A percentile compares a stretch with the other conserved stretches of the same genome.
These are phyloP conservation scores for Pascua sp. DNA, from an alignment of 1,284 basidiomycete genomes.

Conservation along the genomic window DNA sequence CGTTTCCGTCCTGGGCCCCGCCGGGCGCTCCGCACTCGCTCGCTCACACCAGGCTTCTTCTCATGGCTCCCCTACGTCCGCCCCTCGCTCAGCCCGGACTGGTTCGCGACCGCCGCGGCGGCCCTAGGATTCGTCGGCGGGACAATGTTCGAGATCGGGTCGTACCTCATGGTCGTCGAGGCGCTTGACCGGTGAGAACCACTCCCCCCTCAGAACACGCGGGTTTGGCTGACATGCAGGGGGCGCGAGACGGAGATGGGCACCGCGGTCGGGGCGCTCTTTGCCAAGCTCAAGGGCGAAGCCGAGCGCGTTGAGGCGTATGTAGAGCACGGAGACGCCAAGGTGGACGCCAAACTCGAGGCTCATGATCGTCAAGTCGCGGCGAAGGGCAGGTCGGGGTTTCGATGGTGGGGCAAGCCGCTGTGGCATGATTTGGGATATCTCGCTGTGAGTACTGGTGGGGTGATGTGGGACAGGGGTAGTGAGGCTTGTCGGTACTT, in stretches of 20 bases:
- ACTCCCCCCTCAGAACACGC: not conserved
- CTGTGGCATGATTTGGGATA: conserved; percentile 8
- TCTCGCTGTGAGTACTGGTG: not conserved
- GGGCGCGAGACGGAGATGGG: conserved; percentile 37
- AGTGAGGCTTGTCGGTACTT: no score
- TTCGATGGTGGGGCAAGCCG: conserved; percentile 4
- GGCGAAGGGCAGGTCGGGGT: not conserved
- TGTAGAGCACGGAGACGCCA: no score
- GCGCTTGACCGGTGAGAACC: conserved; percentile 50
- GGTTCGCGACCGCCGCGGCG: conserved; percentile 39
- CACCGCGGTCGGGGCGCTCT: conserved; percentile 26
- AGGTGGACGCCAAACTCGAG: not conserved
- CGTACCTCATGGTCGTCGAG: conserved; percentile 54
- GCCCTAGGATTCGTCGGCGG: conserved; percentile 56
- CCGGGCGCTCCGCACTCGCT: not conserved
- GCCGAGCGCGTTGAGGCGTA: not conserved
- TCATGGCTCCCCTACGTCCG: conserved; percentile 55
- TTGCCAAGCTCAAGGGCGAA: conserved; percentile 1
- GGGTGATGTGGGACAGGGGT: not conserved
- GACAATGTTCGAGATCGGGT: conserved; percentile 57
- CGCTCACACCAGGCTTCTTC: conserved; percentile 48
- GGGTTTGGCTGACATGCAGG: conserved; percentile 14
- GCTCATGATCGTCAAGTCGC: not conserved
- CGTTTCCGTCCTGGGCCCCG: no score
- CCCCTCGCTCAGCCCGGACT: conserved; percentile 23